Conservation (phyloP, 2,329 filamentous ascomycete genomes). For the Diaporthe nobilis region DNA sequence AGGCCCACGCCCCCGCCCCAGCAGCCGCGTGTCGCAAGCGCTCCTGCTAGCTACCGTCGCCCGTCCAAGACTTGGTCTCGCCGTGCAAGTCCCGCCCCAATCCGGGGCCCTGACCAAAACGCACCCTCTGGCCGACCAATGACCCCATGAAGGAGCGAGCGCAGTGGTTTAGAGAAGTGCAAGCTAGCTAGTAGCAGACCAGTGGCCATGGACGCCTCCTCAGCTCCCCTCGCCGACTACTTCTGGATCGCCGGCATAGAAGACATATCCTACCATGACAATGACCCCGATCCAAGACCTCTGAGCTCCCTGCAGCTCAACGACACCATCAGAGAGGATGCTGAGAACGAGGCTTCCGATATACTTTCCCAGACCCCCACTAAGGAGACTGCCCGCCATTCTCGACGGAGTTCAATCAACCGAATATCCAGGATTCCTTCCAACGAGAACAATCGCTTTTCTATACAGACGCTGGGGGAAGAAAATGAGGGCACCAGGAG, state of each 20-base stretch:
- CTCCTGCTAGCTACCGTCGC: constrained; percentile 12
- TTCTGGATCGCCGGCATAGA: constrained; percentile 83
- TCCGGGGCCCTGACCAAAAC: constrained; percentile 29
- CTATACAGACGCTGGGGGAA: constrained; percentile 67
- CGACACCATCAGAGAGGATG: constrained; percentile 74
- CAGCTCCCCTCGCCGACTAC: constrained; percentile 79
- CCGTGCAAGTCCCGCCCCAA: constrained; percentile 34
- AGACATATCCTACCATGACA: constrained; percentile 75
- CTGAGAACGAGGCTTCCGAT: constrained; percentile 65
- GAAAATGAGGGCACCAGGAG: constrained; percentile 72
- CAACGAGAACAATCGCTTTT: constrained; percentile 61
- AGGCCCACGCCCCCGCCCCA: constrained; percentile 26
- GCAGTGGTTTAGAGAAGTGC: constrained; percentile 33
- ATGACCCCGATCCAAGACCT: constrained; percentile 49
- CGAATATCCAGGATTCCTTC: constrained; percentile 68
- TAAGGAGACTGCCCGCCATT: constrained; percentile 66
- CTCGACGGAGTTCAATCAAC: constrained; percentile 72
- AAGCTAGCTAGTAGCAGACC: constrained; percentile 36
- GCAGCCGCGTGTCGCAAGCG: constrained; percentile 1
- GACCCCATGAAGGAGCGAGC: constrained; percentile 40
- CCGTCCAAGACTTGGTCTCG: constrained; percentile 30
- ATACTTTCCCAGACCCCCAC: constrained; percentile 48
- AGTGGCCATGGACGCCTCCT: constrained; percentile 72
- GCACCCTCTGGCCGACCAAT: constrained; percentile 34
- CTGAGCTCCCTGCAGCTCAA: constrained; percentile 62